phyloP scores from a whole-genome alignment of 2,329 filamentous ascomycete species.

The Cordyceps javanica region DNA sequence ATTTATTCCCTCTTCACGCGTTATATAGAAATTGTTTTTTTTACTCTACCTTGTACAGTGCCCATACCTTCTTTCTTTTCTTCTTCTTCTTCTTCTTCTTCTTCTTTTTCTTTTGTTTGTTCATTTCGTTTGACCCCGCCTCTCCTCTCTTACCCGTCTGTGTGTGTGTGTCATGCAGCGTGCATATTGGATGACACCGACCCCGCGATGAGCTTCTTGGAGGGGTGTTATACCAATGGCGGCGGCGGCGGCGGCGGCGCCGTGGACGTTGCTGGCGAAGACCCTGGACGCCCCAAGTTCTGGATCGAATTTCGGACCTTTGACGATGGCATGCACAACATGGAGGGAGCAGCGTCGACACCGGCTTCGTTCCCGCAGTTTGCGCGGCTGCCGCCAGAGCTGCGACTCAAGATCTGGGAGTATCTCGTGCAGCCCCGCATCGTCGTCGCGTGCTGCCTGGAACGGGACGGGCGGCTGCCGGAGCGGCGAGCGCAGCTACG shows the following conservation, averaged over 20 bases:
- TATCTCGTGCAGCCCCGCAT: slow-evolving; percentile 39
- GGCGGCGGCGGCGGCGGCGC: background rate
- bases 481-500: slow-evolving; percentile 24
- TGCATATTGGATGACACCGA: background rate
- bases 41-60: too few relatives aligned
- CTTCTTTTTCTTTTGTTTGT: background rate
- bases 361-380: slow-evolving; percentile 30
- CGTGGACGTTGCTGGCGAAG: slow-evolving; percentile 9
- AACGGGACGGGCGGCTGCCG: slow-evolving; percentile 24
- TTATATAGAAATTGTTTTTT: too few relatives aligned
- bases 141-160: background rate
- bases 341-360: slow-evolving; percentile 3
- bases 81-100: background rate
- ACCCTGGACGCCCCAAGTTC: slow-evolving; percentile 27
- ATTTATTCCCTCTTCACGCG: background rate
- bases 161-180: background rate
- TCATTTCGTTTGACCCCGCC: too few relatives aligned
- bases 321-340: slow-evolving; percentile 31
- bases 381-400: slow-evolving; percentile 36
- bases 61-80: too few relatives aligned
- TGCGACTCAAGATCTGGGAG: slow-evolving; percentile 44
- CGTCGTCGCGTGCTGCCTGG: slow-evolving; percentile 37
- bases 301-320: slow-evolving; percentile 42
- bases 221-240: background rate
- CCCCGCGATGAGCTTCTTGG: slow-evolving; percentile 3